phyloP scores from a whole-genome alignment of 164 flowering plant species.

The Platanus orientalis region DNA sequence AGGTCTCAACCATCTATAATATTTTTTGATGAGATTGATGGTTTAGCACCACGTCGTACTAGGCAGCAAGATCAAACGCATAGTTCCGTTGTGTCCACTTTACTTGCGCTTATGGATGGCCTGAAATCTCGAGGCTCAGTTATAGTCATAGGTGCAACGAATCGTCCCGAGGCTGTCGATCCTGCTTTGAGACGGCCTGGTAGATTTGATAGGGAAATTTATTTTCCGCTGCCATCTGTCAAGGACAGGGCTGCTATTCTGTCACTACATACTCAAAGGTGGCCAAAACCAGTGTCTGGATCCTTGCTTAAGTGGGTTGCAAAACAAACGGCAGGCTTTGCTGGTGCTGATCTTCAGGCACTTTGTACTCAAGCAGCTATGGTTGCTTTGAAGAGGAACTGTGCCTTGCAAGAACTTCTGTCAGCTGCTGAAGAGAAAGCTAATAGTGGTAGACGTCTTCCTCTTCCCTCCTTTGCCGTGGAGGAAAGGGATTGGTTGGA shows the following conservation, averaged over 20 bases:
- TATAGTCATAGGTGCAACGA: slow-evolving; percentile 95
- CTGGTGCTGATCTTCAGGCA: slow-evolving; percentile 98
- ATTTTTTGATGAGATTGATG: slow-evolving; percentile 98
- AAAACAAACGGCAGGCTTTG: slow-evolving; percentile 76
- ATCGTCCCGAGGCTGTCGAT: slow-evolving; percentile 96
- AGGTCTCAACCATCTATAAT: slow-evolving; percentile 95
- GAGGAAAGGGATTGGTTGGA: slow-evolving; percentile 94
- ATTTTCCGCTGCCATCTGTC: slow-evolving; percentile 89
- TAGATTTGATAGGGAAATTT: slow-evolving; percentile 96
- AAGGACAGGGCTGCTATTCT: slow-evolving; percentile 88
- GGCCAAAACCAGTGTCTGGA: slow-evolving; percentile 87
- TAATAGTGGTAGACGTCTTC: slow-evolving; percentile 25
- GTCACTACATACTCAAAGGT: slow-evolving; percentile 78
- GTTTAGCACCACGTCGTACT: slow-evolving; percentile 82
- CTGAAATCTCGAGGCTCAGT: slow-evolving; percentile 96
- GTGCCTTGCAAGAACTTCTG: slow-evolving; percentile 66
- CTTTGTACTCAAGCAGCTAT: slow-evolving; percentile 97
- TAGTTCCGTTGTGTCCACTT: slow-evolving; percentile 93
- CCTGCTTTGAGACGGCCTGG: slow-evolving; percentile 98
- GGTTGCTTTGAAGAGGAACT: slow-evolving; percentile 77
- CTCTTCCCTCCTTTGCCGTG: slow-evolving; percentile 77
- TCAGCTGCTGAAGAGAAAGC: slow-evolving; percentile 46
- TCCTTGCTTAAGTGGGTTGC: slow-evolving; percentile 74
- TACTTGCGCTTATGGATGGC: slow-evolving; percentile 94
- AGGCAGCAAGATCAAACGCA: slow-evolving; percentile 99